A percentile compares a stretch with the other conserved stretches of the same genome.
Conservation (phyloP, 2,329 filamentous ascomycete genomes). For the Phyllosticta citribraziliensis region DNA sequence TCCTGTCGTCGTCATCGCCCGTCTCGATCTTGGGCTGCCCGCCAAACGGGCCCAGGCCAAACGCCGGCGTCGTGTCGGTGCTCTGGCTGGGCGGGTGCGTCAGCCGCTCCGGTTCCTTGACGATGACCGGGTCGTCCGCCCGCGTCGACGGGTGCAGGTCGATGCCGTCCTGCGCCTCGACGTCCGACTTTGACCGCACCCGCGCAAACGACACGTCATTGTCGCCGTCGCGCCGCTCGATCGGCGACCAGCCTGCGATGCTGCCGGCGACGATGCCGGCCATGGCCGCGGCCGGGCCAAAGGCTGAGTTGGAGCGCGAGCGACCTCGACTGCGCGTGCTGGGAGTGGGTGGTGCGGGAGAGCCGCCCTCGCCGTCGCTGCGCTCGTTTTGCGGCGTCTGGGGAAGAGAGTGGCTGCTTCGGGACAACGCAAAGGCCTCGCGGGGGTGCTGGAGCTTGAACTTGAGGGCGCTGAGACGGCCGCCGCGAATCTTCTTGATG, state of each 20-base stretch:
- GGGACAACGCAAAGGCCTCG: conserved; percentile 40
- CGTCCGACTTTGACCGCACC: conserved; percentile 26
- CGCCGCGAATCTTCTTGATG: conserved; percentile 70
- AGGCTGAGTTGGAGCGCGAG: conserved; percentile 61
- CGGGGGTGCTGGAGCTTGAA: conserved; percentile 64
- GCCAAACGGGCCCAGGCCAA: conserved; percentile 32
- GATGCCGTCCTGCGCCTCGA: conserved; percentile 34
- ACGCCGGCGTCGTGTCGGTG: conserved; percentile 34
- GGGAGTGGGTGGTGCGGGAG: conserved; percentile 39
- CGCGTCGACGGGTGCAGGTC: conserved; percentile 42
- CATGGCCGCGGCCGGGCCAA: conserved; percentile 70
- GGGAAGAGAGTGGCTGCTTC: conserved; percentile 53
- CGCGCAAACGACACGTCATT: conserved; percentile 33
- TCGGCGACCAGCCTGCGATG: conserved; percentile 67
- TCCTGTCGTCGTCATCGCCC: conserved; percentile 5
- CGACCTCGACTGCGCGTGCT: conserved; percentile 48
- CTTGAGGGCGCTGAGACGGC: conserved; percentile 69
- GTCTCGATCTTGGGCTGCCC: conserved; percentile 26
- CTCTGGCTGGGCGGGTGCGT: conserved; percentile 37
- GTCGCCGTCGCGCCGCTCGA: conserved; percentile 38
- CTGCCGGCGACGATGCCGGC: conserved; percentile 72
- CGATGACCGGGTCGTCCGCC: conserved; percentile 37
- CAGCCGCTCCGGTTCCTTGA: conserved; percentile 11
- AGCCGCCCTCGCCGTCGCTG: conserved; percentile 21
- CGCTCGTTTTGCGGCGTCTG: conserved; percentile 52